Base-by-base conservation (phyloP, 805 yeast genomes). In the Ogataea parapolymorpha region DNA sequence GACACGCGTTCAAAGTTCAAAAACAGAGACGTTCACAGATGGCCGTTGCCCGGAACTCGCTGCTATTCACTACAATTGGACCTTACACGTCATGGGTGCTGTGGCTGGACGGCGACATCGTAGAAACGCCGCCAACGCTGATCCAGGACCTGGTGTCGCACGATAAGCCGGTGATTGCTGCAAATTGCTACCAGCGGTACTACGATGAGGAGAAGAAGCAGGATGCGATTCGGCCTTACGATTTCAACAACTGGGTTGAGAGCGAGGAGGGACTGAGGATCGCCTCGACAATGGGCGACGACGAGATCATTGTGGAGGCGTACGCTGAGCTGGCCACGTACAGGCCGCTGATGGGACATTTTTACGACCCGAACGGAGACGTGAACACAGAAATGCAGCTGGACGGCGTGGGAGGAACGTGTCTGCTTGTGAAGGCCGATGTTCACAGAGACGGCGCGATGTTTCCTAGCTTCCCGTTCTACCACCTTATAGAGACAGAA, bases 371-470 rank as follows among this genome's bases (percentile, higher is more conserved):
- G 4, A 67, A 71, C 6, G 93, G 85, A 20, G 82, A 80, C 42
- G 45, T 58, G 10, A 70, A 74, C 50, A 74, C 80, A 3, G 91
- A 82, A 58, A 83, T 93, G 85, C 78, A 77, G 33, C 72, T 93
- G 45, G 98, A 93, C 62, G 99, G 99, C 61, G 98, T 93, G 43
- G 99, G 99, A 39, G 98, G 97, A 48, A 95, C 97, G 16, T 95
- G 97, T 31, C 81, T 95, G 24, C 63, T 93, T 66, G 99, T 93
- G 23, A 88, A 91, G 60, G 95, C 97, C 9, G 97, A 90, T 53
- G 99, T 93, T 39, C 99, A 93, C 66, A 77, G 99, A 62, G 99
- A 93, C 63, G 99, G 99, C 37, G 98, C 98, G 41, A 91, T 93
- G 97, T 93, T 93, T 78, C 99, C 99, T 13, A 86, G 95, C 36